These are phyloP conservation scores for Nannochloris sp. DNA, from an alignment of 139 green algal species.

Conservation along the genomic window DNA sequence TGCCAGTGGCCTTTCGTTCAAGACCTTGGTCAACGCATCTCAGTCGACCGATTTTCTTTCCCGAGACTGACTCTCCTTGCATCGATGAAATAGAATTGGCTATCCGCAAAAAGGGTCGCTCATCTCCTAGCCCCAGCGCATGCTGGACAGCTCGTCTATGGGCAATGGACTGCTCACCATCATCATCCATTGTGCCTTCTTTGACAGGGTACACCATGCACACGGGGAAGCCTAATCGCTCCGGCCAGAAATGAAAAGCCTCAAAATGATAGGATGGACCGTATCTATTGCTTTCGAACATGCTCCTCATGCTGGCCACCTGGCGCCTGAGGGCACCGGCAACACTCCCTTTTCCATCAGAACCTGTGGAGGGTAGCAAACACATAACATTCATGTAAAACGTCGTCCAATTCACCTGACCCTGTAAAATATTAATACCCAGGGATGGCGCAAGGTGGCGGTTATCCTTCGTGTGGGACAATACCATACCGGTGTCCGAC, in stretches of 20 bases:
- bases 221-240: not conserved
- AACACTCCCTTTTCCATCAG: too few relatives aligned
- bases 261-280: constrained; percentile 23
- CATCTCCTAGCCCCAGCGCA: constrained; percentile 53
- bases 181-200: constrained; percentile 14
- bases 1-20: constrained; percentile 25
- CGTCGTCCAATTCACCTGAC: too few relatives aligned
- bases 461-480: too few relatives aligned
- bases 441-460: too few relatives aligned
- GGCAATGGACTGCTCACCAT: constrained; percentile 27
- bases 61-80: not conserved
- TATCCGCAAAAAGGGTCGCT: constrained; percentile 60
- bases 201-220: constrained; percentile 30
- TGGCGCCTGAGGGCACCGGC: too few relatives aligned
- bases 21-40: constrained; percentile 67
- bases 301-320: too few relatives aligned
- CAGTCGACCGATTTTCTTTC: constrained; percentile 24
- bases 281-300: constrained; percentile 32
- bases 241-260: not conserved
- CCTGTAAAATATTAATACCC: too few relatives aligned
- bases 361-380: too few relatives aligned
- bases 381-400: too few relatives aligned
- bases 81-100: constrained; percentile 39
- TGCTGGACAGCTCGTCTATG: constrained; percentile 40
- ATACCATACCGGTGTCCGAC: too few relatives aligned